Percentiles rank a stretch among this genome's conserved stretches.
These are phyloP conservation scores for Auricularia auricula-judae DNA, from an alignment of 768 basidiomycete species.

Conservation along the genomic window DNA sequence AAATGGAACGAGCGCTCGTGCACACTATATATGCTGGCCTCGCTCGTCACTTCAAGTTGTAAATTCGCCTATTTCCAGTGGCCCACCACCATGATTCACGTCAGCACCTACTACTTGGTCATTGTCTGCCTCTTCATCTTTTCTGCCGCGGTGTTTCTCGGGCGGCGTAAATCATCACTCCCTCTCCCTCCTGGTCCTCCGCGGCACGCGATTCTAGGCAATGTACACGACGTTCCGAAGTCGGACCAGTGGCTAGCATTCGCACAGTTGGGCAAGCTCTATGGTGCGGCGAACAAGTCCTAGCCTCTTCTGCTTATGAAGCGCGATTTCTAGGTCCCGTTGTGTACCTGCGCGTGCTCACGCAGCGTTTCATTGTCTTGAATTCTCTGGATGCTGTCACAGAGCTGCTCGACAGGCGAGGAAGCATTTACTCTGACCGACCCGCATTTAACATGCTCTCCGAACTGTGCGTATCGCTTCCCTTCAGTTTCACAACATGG, in stretches of 20 bases:
- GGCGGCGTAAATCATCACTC: too few species aligned
- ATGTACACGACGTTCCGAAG: neutral
- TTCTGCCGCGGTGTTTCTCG: too few species aligned
- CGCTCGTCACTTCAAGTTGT: too few species aligned
- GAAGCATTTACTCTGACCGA: conserved; percentile 8
- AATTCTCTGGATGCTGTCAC: conserved; percentile 5
- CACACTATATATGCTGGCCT: too few species aligned
- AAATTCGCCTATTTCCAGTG: too few species aligned
- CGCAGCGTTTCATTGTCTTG: conserved; percentile 6
- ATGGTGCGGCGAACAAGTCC: neutral
- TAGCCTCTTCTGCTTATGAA: neutral
- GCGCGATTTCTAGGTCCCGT: neutral
- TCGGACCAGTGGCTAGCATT: neutral
- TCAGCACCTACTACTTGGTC: too few species aligned
- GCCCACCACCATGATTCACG: too few species aligned
- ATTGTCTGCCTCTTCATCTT: too few species aligned
- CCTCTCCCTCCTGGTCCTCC: neutral
- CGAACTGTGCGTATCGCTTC: neutral
- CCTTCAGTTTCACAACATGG: neutral
- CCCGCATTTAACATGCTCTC: conserved; percentile 4
- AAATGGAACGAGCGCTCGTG: too few species aligned
- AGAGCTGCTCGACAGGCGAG: conserved; percentile 9
- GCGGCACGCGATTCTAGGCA: neutral
- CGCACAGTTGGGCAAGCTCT: neutral
- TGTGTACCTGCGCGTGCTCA: neutral